phyloP scores from a whole-genome alignment of 2,329 filamentous ascomycete genomes.

The Epichloe aotearoae region DNA sequence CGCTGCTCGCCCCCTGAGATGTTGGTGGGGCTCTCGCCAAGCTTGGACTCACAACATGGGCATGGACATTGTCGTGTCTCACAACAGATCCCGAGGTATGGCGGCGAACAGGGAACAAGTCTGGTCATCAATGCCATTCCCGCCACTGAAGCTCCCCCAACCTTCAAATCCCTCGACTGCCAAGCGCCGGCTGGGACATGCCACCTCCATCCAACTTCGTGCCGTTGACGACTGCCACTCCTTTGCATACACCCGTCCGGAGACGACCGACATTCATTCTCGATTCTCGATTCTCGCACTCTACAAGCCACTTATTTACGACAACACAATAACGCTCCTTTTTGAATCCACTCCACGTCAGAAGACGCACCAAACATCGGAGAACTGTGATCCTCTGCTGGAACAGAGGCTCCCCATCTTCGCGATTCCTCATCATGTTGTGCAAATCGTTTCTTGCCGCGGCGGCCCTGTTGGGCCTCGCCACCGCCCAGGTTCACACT shows the following conservation, averaged over 20 bases:
- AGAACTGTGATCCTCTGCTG: conserved; percentile 1
- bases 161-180: neutral
- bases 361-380: neutral
- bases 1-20: neutral
- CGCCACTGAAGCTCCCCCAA: too few species aligned
- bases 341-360: neutral
- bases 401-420: neutral
- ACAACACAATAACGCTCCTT: neutral
- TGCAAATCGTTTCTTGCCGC: conserved; percentile 15
- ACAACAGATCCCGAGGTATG: too few species aligned
- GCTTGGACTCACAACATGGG: too few species aligned
- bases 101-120: too few species aligned
- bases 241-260: neutral
- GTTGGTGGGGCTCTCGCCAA: too few species aligned
- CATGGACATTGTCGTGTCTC: too few species aligned
- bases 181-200: neutral
- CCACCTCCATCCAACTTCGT: neutral
- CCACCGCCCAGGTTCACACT: conserved; percentile 60
- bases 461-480: conserved; percentile 30
- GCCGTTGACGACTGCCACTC: conserved; percentile 3
- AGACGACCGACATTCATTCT: conserved; percentile 1
- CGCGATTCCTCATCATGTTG: conserved; percentile 2
- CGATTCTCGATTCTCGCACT: neutral
- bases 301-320: neutral
- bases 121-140: too few species aligned